Evolutionary conservation across 352 stramenopile genomes (phyloP).

Genomic region (Globisporangium rhizosaccharum): DNA sequence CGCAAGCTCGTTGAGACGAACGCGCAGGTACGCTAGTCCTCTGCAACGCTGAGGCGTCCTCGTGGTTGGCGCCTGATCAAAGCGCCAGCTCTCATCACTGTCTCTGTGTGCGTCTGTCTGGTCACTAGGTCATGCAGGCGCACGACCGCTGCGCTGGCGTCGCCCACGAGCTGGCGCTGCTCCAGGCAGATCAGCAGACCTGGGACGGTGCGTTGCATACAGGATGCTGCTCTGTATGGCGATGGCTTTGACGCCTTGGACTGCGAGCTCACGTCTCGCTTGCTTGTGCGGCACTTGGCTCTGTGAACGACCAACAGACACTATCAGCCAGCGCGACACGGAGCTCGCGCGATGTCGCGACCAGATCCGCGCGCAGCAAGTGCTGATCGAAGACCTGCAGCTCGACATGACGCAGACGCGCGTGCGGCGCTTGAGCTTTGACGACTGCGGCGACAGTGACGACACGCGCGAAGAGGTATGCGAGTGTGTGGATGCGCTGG

Average conservation of each 20-base stretch:
- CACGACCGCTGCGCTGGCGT: too few relatives aligned
- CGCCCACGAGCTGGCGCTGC: too few relatives aligned
- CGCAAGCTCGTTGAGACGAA: constrained; percentile 31
- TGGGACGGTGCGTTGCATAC: too few relatives aligned
- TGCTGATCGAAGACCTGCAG: constrained; percentile 53
- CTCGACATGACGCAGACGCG: constrained; percentile 22
- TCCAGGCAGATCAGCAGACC: too few relatives aligned
- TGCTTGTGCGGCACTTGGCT: background rate
- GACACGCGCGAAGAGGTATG: constrained; percentile 35
- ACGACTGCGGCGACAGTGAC: constrained; percentile 11
- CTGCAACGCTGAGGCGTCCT: background rate
- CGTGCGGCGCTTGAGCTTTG: constrained; percentile 1
- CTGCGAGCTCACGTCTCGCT: too few relatives aligned
- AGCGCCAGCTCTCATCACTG: too few relatives aligned
- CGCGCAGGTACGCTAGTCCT: constrained; percentile 21
- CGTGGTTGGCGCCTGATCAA: too few relatives aligned
- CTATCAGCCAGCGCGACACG: constrained; percentile 30
- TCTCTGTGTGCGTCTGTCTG: too few relatives aligned
- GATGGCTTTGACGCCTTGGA: too few relatives aligned
- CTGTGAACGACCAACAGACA: constrained; percentile 15
- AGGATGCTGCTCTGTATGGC: too few relatives aligned
- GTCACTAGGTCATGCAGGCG: too few relatives aligned
- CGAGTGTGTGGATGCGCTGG: background rate
- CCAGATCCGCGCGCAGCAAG: constrained; percentile 60
- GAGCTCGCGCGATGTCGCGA: constrained; percentile 33